Evolutionary conservation across 2,329 filamentous ascomycete species (phyloP), one percentile per base, ranked within the genome.

Genomic region (Orbilia brochopaga): DNA sequence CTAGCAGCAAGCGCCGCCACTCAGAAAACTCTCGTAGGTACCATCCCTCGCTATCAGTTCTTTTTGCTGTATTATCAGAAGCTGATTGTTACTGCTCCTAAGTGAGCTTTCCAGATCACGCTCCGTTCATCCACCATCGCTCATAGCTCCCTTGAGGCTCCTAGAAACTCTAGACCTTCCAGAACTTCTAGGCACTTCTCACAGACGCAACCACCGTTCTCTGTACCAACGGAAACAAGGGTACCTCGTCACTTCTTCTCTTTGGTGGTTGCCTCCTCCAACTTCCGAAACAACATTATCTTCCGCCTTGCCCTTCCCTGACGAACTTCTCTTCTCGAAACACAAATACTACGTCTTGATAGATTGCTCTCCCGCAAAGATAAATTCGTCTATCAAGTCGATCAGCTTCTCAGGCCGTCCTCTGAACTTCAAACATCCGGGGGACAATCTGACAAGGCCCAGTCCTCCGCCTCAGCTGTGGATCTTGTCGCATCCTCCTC

Each of bases 361-460:
- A 63, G 56, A 63, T 48, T 48, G 44, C 44, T 17, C 19, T 21
- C 40, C 55, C 52, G 52, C 60, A 63, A 63, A 63, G 60, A 63
- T 63, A 63, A 55, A 40, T 55, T 63, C 52, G 35, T 59, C 59
- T 58, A 67, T 67, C 55, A 67, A 40, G 27, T 54, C 35, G n/a
- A 58, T 8, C 17, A 42, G 19, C 42, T 59, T 51, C 17, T 1
- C 21, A 50, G 37, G 44, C 42, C 30, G 23, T 15, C 10, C 13
- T 46, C 64, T 24, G 50, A 27, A 57, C 10, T 10, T 40, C n/a
- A 60, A 32, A 37, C 56, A 48, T 69, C 56, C 42, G 27, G 32
- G 42, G n/a, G 1, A 21, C 35, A 7, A 19, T 60, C 27, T 2
- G 21, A 21, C 27, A 72, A 65, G 60, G 40, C 67, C 60, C 60